Percentiles rank a stretch among this genome's conserved stretches.
Evolutionary conservation across 139 green algal species (phyloP).

Genomic region (Bryopsis sp.): DNA sequence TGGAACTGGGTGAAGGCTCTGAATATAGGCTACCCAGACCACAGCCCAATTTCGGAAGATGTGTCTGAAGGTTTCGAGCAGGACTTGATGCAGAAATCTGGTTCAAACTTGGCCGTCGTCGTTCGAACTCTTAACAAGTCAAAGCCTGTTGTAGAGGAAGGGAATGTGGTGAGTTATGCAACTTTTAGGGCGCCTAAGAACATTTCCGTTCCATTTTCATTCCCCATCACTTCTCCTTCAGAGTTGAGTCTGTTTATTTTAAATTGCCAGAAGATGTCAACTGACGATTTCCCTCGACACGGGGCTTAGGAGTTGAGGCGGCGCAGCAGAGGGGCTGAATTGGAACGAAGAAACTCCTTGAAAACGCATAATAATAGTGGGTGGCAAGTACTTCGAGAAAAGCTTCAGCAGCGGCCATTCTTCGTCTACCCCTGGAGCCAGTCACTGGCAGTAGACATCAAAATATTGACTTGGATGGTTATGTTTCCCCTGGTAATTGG

Average conservation of each 20-base stretch:
- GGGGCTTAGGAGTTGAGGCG: background rate
- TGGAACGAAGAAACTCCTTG: background rate
- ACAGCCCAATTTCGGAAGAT: background rate
- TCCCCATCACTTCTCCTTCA: no score
- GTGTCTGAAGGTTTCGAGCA: background rate
- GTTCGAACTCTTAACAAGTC: background rate
- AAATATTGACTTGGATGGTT: constrained; percentile 10
- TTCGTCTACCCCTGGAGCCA: constrained; percentile 21
- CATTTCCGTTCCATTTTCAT: no score
- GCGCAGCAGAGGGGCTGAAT: background rate
- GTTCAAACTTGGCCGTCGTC: background rate
- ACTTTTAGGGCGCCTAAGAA: no score
- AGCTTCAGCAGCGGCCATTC: constrained; percentile 17
- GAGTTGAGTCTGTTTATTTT: no score
- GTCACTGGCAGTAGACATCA: constrained; percentile 3
- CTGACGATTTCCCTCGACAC: background rate
- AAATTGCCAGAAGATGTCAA: background rate
- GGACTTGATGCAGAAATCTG: background rate
- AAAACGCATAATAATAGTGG: background rate
- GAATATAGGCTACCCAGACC: constrained; percentile 1
- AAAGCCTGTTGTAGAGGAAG: constrained; percentile 8
- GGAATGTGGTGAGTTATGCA: background rate
- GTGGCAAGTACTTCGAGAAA: background rate
- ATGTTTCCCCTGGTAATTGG: constrained; percentile 9
- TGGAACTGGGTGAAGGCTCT: no score